Evolutionary conservation across 768 basidiomycete genomes (phyloP), one percentile per base, ranked within the genome.

Genomic region (Gloeopeniophorella convolvens): DNA sequence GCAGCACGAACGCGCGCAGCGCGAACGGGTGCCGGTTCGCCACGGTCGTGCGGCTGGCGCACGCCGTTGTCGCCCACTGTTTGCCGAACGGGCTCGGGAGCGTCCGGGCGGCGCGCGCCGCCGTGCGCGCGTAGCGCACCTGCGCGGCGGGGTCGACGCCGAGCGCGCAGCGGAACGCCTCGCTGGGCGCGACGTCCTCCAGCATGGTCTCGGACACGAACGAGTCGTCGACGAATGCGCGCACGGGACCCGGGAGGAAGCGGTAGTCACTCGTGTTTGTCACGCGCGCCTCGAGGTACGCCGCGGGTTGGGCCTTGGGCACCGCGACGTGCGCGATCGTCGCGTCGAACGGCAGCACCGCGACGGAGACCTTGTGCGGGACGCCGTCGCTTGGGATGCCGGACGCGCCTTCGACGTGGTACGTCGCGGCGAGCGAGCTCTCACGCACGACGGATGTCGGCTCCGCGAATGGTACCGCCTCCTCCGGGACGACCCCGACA

Each of bases 261-360:
- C 73, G 66, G 55, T 79, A 79, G 44, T 78, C 76, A 59, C 76
- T 79, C 36, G 70, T 76, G 56, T 83, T 83, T 62, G 75, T 74
- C 45, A 82, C 73, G 0, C 24, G 47, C 23, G 55, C 51, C 68
- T 62, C 50, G 71, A 80, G 60, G 56, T 75, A 82, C 7, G 75
- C 78, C 13, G 69, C 65, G 1, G 75, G 68, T 30, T 72, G 72
- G 24, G 72, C 62, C 28, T 75, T 68, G 2, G 82, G 82, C 21
- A 77, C 71, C 3, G 71, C 66, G 11, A 80, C 70, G 59, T 76
- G 74, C 20, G 69, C 72, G 31, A 75, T 64, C 39, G 65, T 65
- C 1, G 72, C 67, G 18, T 75, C 68, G 56, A 81, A 75, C 5
- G 70, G 65, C 18, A 79, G 65, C 4, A 71, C 60, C 0, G 78